phyloP scores from a whole-genome alignment of 768 basidiomycete species.

The Serendipita vermifera region DNA sequence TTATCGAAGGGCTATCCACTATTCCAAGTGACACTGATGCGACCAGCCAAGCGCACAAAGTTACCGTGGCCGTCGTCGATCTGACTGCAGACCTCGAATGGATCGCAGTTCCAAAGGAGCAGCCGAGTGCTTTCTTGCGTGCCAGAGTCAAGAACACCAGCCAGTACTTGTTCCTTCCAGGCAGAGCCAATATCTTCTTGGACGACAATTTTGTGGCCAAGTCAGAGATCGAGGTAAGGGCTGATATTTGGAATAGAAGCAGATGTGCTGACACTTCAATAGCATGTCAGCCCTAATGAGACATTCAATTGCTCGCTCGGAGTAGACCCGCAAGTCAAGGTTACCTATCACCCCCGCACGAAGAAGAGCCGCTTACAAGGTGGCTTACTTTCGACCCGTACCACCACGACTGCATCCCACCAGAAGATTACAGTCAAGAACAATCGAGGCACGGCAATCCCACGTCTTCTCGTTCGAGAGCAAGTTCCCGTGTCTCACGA shows the following conservation, averaged over 20 bases:
- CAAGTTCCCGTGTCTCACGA: conserved; percentile 22
- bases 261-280: background rate
- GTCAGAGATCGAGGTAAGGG: conserved; percentile 29
- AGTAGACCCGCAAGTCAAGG: conserved; percentile 22
- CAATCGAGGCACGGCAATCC: conserved; percentile 11
- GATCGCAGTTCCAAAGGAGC: conserved; percentile 37
- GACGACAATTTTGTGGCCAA: conserved; percentile 47
- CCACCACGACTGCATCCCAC: conserved; percentile 10
- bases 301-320: conserved; percentile 46
- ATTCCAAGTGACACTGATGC: conserved; percentile 41
- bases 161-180: conserved; percentile 43
- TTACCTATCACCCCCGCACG: conserved; percentile 24
- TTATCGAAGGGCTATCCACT: conserved; percentile 36
- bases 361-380: conserved; percentile 12
- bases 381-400: conserved; percentile 9
- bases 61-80: conserved; percentile 31
- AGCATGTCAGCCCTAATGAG: conserved; percentile 40
- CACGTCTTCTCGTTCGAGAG: conserved; percentile 20
- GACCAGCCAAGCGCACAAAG: conserved; percentile 31
- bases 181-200: conserved; percentile 41
- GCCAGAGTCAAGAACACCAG: conserved; percentile 44
- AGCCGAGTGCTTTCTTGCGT: conserved; percentile 38
- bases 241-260: background rate
- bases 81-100: conserved; percentile 36
- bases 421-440: conserved; percentile 17